These are phyloP conservation scores for Penicillium chermesinum DNA, from an alignment of 495 filamentous ascomycete genomes.

Conservation along the genomic window DNA sequence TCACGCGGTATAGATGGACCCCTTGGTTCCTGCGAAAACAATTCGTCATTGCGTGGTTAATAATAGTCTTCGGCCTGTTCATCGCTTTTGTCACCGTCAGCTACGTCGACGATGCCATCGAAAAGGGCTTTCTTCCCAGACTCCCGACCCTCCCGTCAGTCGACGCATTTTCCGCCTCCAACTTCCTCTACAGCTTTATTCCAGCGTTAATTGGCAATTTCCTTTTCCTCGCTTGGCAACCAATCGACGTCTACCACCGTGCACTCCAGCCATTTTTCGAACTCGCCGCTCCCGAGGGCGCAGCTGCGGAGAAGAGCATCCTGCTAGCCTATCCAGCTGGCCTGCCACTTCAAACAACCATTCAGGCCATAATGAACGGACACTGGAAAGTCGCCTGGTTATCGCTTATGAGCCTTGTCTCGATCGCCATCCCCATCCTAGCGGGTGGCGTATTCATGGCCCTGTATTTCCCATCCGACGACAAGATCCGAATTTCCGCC, in stretches of 20 bases:
- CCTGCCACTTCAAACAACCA: constrained; percentile 57
- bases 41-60: constrained; percentile 57
- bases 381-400: constrained; percentile 70
- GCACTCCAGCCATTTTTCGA: constrained; percentile 70
- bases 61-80: constrained; percentile 59
- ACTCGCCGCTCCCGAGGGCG: constrained; percentile 53
- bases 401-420: constrained; percentile 59
- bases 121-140: constrained; percentile 63
- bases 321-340: constrained; percentile 68
- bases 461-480: constrained; percentile 51
- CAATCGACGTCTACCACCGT: constrained; percentile 70
- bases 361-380: constrained; percentile 55
- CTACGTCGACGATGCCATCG: constrained; percentile 64
- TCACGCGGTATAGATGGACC: constrained; percentile 59
- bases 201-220: constrained; percentile 70
- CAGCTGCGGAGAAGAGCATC: constrained; percentile 60
- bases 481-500: constrained; percentile 61
- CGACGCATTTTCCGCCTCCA: constrained; percentile 71
- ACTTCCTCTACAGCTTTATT: constrained; percentile 85
- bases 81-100: constrained; percentile 70
- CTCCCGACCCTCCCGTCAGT: constrained; percentile 55
- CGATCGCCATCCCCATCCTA: constrained; percentile 65
- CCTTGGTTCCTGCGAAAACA: constrained; percentile 71
- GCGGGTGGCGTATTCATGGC: constrained; percentile 79
- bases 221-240: constrained; percentile 71